Conservation (phyloP, 257 asterid genomes). For the Fraxinus anomala region DNA sequence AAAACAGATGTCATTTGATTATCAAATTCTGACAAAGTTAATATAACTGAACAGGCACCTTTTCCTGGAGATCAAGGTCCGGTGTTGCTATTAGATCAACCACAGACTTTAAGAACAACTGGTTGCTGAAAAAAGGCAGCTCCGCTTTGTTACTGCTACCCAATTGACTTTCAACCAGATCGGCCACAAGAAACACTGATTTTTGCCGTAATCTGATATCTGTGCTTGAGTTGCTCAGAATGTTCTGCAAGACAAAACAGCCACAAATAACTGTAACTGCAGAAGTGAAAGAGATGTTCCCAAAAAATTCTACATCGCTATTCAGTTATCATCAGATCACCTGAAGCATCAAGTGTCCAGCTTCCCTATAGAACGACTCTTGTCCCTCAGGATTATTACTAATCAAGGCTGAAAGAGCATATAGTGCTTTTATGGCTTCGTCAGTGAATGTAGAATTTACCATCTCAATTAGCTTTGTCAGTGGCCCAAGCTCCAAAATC, state of each 20-base stretch:
- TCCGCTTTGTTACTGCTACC: slow-evolving; percentile 36
- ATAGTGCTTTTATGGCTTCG: slow-evolving; percentile 79
- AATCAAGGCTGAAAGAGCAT: slow-evolving; percentile 80
- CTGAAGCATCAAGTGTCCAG: slow-evolving; percentile 82
- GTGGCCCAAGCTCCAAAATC: slow-evolving; percentile 73
- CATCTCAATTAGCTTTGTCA: slow-evolving; percentile 66
- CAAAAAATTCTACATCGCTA: slow-evolving; percentile 11
- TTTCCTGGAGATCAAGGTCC: slow-evolving; percentile 89
- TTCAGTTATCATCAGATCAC: slow-evolving; percentile 40
- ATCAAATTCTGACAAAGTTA: slow-evolving; percentile 10
- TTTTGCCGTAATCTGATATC: slow-evolving; percentile 73
- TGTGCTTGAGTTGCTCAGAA: slow-evolving; percentile 64
- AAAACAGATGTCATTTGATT: background rate
- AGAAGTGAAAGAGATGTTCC: slow-evolving; percentile 26
- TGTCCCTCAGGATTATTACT: slow-evolving; percentile 66
- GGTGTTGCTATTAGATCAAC: slow-evolving; percentile 55
- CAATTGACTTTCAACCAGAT: slow-evolving; percentile 58
- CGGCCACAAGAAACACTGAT: slow-evolving; percentile 64
- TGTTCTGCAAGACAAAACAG: slow-evolving; percentile 45
- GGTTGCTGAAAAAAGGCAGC: slow-evolving; percentile 56
- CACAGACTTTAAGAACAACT: slow-evolving; percentile 56
- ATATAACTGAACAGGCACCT: slow-evolving; percentile 45
- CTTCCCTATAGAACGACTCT: slow-evolving; percentile 57
- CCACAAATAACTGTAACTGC: background rate
- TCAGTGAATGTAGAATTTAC: slow-evolving; percentile 50